Base-by-base conservation (phyloP, 2,329 filamentous ascomycete genomes). In the Botrytis tulipae region DNA sequence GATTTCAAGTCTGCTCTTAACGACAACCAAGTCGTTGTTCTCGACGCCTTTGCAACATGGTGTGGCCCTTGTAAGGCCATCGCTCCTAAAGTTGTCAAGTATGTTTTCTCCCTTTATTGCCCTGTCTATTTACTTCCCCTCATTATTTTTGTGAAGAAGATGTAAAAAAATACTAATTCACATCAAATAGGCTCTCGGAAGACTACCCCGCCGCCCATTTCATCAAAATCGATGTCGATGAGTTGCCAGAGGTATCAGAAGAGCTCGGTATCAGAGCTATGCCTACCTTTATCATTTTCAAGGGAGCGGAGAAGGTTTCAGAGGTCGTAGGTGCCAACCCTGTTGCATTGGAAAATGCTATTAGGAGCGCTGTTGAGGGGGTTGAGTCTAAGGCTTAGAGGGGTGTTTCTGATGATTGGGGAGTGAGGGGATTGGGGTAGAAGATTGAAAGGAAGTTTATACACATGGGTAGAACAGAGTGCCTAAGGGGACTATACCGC, bases 41-140 rank as follows among this genome's bases (percentile, higher is more conserved):
- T 98, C 80, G 95, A 98, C 86, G 94, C 90, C 85, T 94, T 92
- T 83, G 95, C 95, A 73, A 90, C 86, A 76, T 98, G 95, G 95
- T 98, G 95, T 86, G 94, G 94, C 75, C 95, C 95, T 75, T 98
- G 95, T 92, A 97, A 95, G 87, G 88, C 91, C 79, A 96, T 98
- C 80, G 89, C 94, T 29, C 95, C 95, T 74, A 83, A 90, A 76
- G 85, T 97, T 73, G 87, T 87, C 78, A 87, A 91, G 87, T 91
- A 84, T 82, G 89, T 82, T 66, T 60, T 14, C 25, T 37, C 44
- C 71, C 42, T 54, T 62, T 60, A 48, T 70, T 22, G 73, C 29
- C 62, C 54, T 37, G 51, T 22, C 54, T 20, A 42, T 67, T 63
- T 74, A 75, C 78, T 1, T 51, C 16, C 42, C 8, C 14, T 57